Evolutionary conservation across 1,284 basidiomycete genomes (phyloP).

Genomic region (Puccinia triticina): DNA sequence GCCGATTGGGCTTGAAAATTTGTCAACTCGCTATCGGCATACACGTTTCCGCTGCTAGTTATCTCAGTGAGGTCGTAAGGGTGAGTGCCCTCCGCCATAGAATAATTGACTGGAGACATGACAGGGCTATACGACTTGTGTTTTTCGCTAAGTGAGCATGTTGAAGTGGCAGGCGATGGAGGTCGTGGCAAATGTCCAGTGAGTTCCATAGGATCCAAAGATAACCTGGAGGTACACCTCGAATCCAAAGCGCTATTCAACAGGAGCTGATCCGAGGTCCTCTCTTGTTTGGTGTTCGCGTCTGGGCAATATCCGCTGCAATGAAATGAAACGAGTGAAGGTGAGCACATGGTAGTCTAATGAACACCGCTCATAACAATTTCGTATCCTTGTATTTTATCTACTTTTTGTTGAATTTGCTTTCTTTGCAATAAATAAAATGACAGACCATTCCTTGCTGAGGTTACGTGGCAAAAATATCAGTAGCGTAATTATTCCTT

Average conservation of each 20-base stretch:
- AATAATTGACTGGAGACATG: neutral
- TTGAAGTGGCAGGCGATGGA: neutral
- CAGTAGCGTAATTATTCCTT: constrained; percentile 28
- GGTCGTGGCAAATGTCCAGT: neutral
- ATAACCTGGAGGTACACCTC: neutral
- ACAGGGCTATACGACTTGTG: neutral
- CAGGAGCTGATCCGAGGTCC: neutral
- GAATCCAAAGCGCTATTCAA: neutral
- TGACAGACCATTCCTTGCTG: constrained; percentile 15
- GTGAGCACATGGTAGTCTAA: no score
- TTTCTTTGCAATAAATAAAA: neutral
- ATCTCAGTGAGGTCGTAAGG: neutral
- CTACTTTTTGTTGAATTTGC: neutral
- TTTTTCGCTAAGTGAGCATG: neutral
- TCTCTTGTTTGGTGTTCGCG: neutral
- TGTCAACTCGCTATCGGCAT: neutral
- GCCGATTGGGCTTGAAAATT: neutral
- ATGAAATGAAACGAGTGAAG: neutral
- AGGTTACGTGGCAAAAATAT: constrained; percentile 37
- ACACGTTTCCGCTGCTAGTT: neutral
- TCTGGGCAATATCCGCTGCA: neutral
- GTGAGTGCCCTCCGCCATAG: neutral
- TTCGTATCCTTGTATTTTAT: no score
- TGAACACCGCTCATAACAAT: neutral
- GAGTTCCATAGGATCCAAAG: neutral